phyloP scores from a whole-genome alignment of 371 early-diverging fungal species.

The Enterocytospora artemiae region DNA sequence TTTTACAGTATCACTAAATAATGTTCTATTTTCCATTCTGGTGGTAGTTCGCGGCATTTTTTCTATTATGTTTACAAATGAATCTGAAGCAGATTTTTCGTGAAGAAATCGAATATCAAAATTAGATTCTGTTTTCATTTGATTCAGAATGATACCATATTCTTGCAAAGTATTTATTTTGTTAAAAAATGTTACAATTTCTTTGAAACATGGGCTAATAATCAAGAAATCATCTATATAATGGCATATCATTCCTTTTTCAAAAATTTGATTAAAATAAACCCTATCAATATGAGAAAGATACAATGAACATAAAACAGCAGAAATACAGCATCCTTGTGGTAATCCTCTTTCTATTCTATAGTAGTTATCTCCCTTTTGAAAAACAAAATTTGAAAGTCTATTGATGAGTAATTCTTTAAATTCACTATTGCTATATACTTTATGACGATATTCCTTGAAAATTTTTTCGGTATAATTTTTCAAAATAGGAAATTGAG shows the following conservation, averaged over 20 bases:
- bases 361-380: conserved; percentile 26
- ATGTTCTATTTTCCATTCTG: too few relatives aligned
- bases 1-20: too few relatives aligned
- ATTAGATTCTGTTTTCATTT: conserved; percentile 43
- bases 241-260: conserved; percentile 31
- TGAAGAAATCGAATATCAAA: conserved; percentile 18
- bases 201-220: conserved; percentile 12
- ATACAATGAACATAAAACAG: conserved; percentile 41
- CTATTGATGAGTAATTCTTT: conserved; percentile 5
- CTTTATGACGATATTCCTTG: conserved; percentile 15
- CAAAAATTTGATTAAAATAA: conserved; percentile 37
- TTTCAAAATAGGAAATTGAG: too few relatives aligned
- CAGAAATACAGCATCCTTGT: conserved; percentile 47
- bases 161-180: conserved; percentile 7
- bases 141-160: conserved; percentile 27
- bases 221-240: conserved; percentile 53
- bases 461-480: conserved; percentile 9
- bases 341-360: conserved; percentile 43
- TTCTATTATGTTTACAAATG: too few relatives aligned
- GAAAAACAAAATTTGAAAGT: conserved; percentile 22
- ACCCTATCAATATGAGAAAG: conserved; percentile 25
- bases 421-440: conserved; percentile 15
- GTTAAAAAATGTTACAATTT: conserved; percentile 35
- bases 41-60: too few relatives aligned
- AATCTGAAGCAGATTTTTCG: too few relatives aligned